These are phyloP conservation scores for Endocalyx cinctus DNA, from an alignment of 2,329 filamentous ascomycete species.

Conservation along the genomic window DNA sequence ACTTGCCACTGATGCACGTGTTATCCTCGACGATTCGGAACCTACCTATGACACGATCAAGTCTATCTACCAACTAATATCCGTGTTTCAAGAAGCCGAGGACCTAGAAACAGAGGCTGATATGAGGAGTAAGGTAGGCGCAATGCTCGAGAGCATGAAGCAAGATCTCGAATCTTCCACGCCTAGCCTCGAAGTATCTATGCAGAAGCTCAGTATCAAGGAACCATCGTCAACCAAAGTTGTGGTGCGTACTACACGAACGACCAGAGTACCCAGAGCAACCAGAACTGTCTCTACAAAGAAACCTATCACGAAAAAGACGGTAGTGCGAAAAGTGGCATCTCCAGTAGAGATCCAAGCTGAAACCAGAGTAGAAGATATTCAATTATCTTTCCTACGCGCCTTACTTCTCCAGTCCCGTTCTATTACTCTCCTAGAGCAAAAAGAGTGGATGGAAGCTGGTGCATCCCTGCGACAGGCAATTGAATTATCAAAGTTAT, in stretches of 20 bases:
- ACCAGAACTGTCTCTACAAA: conserved; percentile 20
- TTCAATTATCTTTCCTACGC: conserved; percentile 32
- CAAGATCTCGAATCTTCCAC: conserved; percentile 10
- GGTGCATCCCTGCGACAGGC: conserved; percentile 49
- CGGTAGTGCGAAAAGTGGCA: conserved; percentile 17
- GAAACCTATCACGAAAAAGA: conserved; percentile 22
- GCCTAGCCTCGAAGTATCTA: conserved; percentile 31
- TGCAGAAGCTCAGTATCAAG: conserved; percentile 30
- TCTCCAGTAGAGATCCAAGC: conserved; percentile 8
- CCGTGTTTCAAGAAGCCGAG: conserved; percentile 47
- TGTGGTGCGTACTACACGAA: conserved; percentile 11
- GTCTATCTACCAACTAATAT: conserved; percentile 52
- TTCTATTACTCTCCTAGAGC: conserved; percentile 41
- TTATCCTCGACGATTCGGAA: conserved; percentile 43
- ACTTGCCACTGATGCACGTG: conserved; percentile 49
- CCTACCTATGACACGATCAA: conserved; percentile 39
- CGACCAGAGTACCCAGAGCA: conserved; percentile 15
- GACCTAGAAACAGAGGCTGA: conserved; percentile 38
- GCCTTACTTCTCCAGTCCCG: conserved; percentile 36
- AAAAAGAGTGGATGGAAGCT: conserved; percentile 55
- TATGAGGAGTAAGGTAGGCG: conserved; percentile 46
- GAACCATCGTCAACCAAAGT: conserved; percentile 21
- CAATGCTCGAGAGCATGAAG: conserved; percentile 35
- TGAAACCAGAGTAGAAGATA: conserved; percentile 21
- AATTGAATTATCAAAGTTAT: conserved; percentile 38